These are phyloP conservation scores for Pythium folliculosum DNA, from an alignment of 352 stramenopile genomes.

Conservation along the genomic window DNA sequence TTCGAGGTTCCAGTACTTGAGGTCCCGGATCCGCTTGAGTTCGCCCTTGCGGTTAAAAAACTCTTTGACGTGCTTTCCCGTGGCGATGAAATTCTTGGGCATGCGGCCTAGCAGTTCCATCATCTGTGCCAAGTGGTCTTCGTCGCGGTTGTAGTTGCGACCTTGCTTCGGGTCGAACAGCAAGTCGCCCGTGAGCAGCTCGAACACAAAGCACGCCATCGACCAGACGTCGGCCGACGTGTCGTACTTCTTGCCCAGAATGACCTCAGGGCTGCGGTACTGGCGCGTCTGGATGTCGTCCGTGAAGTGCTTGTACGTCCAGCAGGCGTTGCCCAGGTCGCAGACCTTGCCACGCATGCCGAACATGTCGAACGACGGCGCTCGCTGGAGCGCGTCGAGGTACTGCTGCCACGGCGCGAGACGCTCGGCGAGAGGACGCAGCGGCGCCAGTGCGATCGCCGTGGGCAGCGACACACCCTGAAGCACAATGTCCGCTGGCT, in stretches of 20 bases:
- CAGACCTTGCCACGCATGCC: constrained; percentile 90
- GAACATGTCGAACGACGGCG: constrained; percentile 60
- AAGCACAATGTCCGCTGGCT: constrained; percentile 31
- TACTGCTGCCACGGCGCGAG: constrained; percentile 44
- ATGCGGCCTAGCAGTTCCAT: constrained; percentile 98
- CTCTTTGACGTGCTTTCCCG: constrained; percentile 93
- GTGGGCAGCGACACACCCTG: constrained; percentile 65
- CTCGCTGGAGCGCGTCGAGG: constrained; percentile 38
- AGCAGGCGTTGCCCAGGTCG: constrained; percentile 99
- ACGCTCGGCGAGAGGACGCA: constrained; percentile 18
- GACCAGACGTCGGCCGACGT: constrained; percentile 99
- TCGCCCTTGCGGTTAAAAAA: constrained; percentile 98
- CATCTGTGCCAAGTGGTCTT: constrained; percentile 99
- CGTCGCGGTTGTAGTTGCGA: constrained; percentile 83
- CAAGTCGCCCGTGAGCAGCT: constrained; percentile 99
- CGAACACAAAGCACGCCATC: constrained; percentile 99
- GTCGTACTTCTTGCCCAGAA: constrained; percentile 96
- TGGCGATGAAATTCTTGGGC: constrained; percentile 92
- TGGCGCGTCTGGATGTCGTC: constrained; percentile 99
- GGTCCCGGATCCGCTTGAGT: constrained; percentile 96
- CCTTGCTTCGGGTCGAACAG: constrained; percentile 97
- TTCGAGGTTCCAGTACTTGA: constrained; percentile 98
- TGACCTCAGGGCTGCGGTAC: constrained; percentile 98
- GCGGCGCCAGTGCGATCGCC: constrained; percentile 8
- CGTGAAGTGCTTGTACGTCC: constrained; percentile 98